phyloP scores from a whole-genome alignment of 345 rosid genomes.

The Jatropha curcas region DNA sequence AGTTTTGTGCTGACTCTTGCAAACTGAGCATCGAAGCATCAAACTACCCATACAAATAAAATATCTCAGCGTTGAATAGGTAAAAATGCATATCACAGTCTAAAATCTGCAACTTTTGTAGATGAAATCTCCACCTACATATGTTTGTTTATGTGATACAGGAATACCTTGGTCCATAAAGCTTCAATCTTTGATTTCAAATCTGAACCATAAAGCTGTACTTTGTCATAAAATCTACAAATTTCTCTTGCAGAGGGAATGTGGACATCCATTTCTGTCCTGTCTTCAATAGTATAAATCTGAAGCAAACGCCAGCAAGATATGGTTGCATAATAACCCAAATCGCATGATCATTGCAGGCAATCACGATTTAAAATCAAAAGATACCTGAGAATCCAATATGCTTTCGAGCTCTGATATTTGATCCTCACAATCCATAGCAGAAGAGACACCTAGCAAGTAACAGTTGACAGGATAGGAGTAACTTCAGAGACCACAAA shows the following conservation, averaged over 20 bases:
- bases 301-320: conserved; percentile 32
- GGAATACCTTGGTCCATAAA: conserved; percentile 65
- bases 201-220: conserved; percentile 34
- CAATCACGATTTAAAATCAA: neutral
- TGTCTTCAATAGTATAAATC: conserved; percentile 63
- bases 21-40: conserved; percentile 46
- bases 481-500: neutral
- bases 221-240: conserved; percentile 58
- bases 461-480: neutral
- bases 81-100: conserved; percentile 10
- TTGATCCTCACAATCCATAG: conserved; percentile 53
- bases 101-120: neutral
- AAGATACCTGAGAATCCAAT: conserved; percentile 70
- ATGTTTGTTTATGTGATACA: neutral
- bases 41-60: conserved; percentile 46
- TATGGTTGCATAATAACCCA: neutral
- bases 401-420: conserved; percentile 71
- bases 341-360: conserved; percentile 4
- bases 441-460: conserved; percentile 47
- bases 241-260: conserved; percentile 56
- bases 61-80: conserved; percentile 19
- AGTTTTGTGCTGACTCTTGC: conserved; percentile 41
- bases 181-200: conserved; percentile 57
- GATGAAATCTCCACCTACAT: neutral
- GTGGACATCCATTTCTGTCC: conserved; percentile 45